A percentile compares a stretch with the other conserved stretches of the same genome.
phyloP scores from a whole-genome alignment of 1,284 basidiomycete species.

The Leccinum subspadiceum region DNA sequence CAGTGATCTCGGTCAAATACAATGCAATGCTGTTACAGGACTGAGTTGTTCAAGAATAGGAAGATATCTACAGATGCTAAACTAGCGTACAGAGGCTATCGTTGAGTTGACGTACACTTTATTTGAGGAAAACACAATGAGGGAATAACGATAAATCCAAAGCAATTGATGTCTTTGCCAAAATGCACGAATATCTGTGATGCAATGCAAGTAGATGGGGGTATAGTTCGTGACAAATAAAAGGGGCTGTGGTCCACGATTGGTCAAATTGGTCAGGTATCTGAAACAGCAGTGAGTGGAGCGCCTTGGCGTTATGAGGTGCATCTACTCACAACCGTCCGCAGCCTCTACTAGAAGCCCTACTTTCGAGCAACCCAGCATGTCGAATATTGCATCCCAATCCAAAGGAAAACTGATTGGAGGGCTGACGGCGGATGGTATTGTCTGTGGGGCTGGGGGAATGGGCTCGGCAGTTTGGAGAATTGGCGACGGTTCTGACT shows the following conservation, averaged over 20 bases:
- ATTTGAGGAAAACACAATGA: not conserved
- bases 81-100: not conserved
- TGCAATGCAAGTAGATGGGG: slow-evolving; percentile 7
- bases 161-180: slow-evolving; percentile 7
- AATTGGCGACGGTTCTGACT: slow-evolving; percentile 13
- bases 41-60: not conserved
- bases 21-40: not conserved
- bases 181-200: slow-evolving; percentile 2
- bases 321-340: slow-evolving; percentile 17
- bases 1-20: slow-evolving; percentile 7
- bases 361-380: slow-evolving; percentile 19
- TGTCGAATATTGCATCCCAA: slow-evolving; percentile 37
- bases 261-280: not conserved
- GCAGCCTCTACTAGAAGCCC: not conserved
- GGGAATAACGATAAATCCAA: not conserved
- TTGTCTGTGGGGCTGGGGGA: slow-evolving; percentile 5
- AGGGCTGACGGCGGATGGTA: slow-evolving; percentile 10
- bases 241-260: not conserved
- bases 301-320: not conserved
- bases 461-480: slow-evolving; percentile 7
- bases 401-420: slow-evolving; percentile 30
- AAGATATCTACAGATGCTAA: not conserved
- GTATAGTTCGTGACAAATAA: slow-evolving; percentile 12
- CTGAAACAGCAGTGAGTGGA: slow-evolving; percentile 7
- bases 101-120: not conserved